phyloP scores from a whole-genome alignment of 352 stramenopile genomes.

The Thraustochytrium striatum region DNA sequence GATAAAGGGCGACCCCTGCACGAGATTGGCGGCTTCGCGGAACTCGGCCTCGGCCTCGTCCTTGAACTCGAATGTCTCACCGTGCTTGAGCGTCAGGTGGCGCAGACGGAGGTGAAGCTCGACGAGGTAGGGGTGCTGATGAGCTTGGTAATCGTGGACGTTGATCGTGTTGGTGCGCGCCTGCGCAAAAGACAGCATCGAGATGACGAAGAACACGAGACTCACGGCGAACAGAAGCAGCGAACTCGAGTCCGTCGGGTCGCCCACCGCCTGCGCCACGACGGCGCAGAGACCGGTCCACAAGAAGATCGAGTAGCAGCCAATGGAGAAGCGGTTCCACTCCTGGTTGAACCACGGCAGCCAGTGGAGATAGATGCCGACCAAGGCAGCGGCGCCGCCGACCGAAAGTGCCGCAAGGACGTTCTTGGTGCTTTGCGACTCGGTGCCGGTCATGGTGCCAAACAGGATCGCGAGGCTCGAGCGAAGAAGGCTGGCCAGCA shows the following conservation, averaged over 20 bases:
- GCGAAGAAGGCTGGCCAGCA: neutral
- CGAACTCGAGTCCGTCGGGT: neutral
- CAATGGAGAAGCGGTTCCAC: conserved; percentile 30
- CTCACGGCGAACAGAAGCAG: conserved; percentile 23
- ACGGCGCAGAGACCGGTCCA: conserved; percentile 27
- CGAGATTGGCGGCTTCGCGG: too few species aligned
- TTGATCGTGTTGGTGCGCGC: neutral
- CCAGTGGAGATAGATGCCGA: conserved; percentile 17
- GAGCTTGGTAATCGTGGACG: neutral
- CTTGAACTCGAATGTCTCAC: too few species aligned
- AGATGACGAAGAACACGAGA: conserved; percentile 5
- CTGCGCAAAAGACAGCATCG: neutral
- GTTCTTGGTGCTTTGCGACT: neutral
- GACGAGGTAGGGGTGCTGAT: neutral
- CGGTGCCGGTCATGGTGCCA: neutral
- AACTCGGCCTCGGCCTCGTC: too few species aligned
- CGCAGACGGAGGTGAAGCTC: neutral
- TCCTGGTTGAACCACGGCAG: conserved; percentile 39
- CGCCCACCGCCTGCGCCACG: conserved; percentile 3
- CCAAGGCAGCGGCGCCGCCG: neutral
- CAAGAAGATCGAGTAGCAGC: neutral
- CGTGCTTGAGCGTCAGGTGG: neutral
- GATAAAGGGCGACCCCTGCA: too few species aligned
- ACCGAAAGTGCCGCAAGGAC: neutral
- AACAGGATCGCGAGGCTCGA: neutral